Percentiles rank a stretch among this genome's conserved stretches.
Evolutionary conservation across 768 basidiomycete genomes (phyloP).

Genomic region (Amanita inopinata): DNA sequence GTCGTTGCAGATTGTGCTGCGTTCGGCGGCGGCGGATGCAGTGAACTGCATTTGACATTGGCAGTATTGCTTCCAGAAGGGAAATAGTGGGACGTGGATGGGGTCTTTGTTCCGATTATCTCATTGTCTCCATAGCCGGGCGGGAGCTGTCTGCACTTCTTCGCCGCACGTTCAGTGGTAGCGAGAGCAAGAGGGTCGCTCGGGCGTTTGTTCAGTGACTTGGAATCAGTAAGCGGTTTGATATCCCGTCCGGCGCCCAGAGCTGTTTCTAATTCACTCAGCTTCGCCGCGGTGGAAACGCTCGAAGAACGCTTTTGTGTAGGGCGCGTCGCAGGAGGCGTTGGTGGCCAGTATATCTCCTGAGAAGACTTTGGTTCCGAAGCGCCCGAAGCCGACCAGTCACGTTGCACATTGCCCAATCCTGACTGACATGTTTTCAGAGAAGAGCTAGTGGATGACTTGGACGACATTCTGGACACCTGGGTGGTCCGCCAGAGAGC

Average conservation of each 20-base stretch:
- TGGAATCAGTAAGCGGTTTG: conserved; percentile 21
- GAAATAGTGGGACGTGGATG: conserved; percentile 26
- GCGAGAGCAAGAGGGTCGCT: conserved; percentile 18
- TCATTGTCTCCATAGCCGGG: conserved; percentile 33
- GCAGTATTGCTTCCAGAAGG: conserved; percentile 3
- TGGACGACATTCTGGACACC: conserved; percentile 1
- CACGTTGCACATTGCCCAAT: conserved; percentile 47
- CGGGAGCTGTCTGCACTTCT: conserved; percentile 51
- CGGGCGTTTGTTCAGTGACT: conserved; percentile 27
- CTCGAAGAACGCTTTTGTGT: neutral
- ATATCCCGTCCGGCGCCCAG: conserved; percentile 25
- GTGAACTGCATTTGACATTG: neutral
- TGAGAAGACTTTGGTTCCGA: conserved; percentile 26
- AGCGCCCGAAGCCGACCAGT: conserved; percentile 32
- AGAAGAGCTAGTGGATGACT: too few species aligned
- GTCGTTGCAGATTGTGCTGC: conserved; percentile 12
- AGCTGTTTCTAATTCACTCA: conserved; percentile 30
- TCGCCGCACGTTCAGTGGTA: conserved; percentile 21
- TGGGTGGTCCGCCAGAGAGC: neutral
- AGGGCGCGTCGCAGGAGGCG: conserved; percentile 16
- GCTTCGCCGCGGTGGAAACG: conserved; percentile 9
- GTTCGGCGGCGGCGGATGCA: conserved; percentile 8
- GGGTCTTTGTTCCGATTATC: conserved; percentile 9
- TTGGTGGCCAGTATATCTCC: conserved; percentile 35
- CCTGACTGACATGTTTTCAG: conserved; percentile 40